Conservation (phyloP, 768 basidiomycete species). For the Pleurotus pulmonarius region DNA sequence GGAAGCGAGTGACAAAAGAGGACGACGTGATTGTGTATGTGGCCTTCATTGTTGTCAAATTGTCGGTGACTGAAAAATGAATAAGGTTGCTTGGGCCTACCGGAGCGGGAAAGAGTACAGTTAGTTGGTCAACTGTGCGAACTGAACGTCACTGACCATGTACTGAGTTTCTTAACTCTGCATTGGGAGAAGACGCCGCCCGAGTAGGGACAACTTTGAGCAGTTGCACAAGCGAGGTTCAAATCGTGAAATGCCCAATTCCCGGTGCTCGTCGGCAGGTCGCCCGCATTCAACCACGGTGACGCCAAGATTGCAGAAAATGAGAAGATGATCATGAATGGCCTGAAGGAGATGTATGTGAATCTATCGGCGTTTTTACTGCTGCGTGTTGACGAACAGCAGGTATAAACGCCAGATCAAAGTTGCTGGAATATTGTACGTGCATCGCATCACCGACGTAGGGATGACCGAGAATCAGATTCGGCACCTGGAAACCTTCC, state of each 20-base stretch:
- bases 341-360: constrained; percentile 19
- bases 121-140: constrained; percentile 8
- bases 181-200: constrained; percentile 9
- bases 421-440: constrained; percentile 31
- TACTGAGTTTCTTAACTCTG: constrained; percentile 21
- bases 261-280: constrained; percentile 22
- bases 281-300: constrained; percentile 32
- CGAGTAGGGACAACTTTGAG: constrained; percentile 18
- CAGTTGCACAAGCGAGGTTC: constrained; percentile 36
- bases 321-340: constrained; percentile 32
- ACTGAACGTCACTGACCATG: neutral
- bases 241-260: constrained; percentile 21
- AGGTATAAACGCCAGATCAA: constrained; percentile 21
- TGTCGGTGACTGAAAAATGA: neutral
- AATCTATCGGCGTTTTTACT: neutral
- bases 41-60: neutral
- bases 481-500: constrained; percentile 31
- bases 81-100: constrained; percentile 24
- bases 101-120: constrained; percentile 26
- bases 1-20: neutral
- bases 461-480: constrained; percentile 28
- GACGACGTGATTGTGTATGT: neutral
- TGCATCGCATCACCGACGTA: constrained; percentile 36
- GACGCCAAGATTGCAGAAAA: constrained; percentile 27
- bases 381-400: neutral